Evolutionary conservation across 257 asterid genomes (phyloP).

Genomic region (Penstemon newberryi): DNA sequence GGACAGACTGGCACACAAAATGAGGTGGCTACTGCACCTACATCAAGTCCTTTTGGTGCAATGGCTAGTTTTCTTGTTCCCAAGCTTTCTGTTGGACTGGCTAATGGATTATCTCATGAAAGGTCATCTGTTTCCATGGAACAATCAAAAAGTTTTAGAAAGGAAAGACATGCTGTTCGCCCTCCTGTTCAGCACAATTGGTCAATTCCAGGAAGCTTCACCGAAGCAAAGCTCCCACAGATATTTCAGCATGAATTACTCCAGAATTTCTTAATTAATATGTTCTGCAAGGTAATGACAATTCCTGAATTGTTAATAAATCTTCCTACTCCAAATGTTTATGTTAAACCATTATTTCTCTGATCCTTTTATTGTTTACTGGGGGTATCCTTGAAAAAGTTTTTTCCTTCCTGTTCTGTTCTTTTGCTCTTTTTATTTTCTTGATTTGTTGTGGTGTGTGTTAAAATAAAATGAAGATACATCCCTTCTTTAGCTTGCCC

Average conservation of each 20-base stretch:
- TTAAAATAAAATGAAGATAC: not conserved
- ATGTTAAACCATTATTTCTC: not conserved
- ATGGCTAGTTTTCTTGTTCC: conserved; percentile 98
- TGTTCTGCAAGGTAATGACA: conserved; percentile 87
- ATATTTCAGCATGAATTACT: conserved; percentile 98
- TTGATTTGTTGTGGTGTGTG: conserved; percentile 6
- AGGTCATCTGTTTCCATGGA: conserved; percentile 63
- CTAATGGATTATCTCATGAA: conserved; percentile 66
- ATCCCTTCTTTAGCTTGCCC: conserved; percentile 5
- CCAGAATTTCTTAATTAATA: conserved; percentile 88
- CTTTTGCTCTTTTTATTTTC: not conserved
- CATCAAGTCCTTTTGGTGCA: conserved; percentile 88
- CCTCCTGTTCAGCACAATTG: conserved; percentile 98
- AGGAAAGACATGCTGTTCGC: conserved; percentile 93
- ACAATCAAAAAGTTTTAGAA: conserved; percentile 54
- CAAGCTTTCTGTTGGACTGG: conserved; percentile 73
- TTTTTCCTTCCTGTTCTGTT: not conserved
- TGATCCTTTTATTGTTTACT: not conserved
- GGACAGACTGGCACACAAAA: conserved; percentile 65
- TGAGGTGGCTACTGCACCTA: conserved; percentile 56
- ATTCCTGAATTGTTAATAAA: not conserved
- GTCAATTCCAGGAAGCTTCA: conserved; percentile 73
- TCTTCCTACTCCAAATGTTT: not conserved
- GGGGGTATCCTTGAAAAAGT: not conserved
- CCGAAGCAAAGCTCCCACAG: conserved; percentile 63